phyloP scores from a whole-genome alignment of 2,329 filamentous ascomycete genomes.

The Diaporthe citri region DNA sequence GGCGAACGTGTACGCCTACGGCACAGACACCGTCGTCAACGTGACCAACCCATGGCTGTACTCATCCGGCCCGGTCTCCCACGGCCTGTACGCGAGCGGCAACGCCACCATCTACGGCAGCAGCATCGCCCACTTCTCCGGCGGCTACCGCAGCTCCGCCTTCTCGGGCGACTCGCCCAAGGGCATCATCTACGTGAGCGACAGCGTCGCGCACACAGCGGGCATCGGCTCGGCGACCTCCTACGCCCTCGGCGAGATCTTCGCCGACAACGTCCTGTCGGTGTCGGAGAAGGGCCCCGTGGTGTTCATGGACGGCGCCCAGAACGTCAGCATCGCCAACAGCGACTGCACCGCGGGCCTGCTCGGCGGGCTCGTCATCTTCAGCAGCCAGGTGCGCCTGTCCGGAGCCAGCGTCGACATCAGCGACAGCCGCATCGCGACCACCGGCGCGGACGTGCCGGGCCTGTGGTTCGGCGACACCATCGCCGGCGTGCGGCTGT shows the following conservation, averaged over 20 bases:
- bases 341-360: slow-evolving; percentile 46
- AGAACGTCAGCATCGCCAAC: slow-evolving; percentile 43
- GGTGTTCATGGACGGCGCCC: slow-evolving; percentile 47
- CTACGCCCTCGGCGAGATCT: slow-evolving; percentile 48
- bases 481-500: slow-evolving; percentile 41
- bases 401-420: slow-evolving; percentile 44
- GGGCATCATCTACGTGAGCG: slow-evolving; percentile 47
- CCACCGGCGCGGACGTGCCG: slow-evolving; percentile 42
- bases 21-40: slow-evolving; percentile 46
- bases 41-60: slow-evolving; percentile 48
- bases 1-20: slow-evolving; percentile 50
- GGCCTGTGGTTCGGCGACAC: slow-evolving; percentile 50
- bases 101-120: slow-evolving; percentile 47
- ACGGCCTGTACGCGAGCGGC: slow-evolving; percentile 50
- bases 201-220: slow-evolving; percentile 47
- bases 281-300: slow-evolving; percentile 44
- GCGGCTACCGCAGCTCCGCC: slow-evolving; percentile 48
- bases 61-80: slow-evolving; percentile 48
- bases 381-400: slow-evolving; percentile 40
- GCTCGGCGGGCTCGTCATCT: slow-evolving; percentile 47
- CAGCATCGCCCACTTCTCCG: slow-evolving; percentile 48
- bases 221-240: slow-evolving; percentile 50
- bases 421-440: slow-evolving; percentile 44
- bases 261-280: slow-evolving; percentile 46
- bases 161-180: slow-evolving; percentile 50